Base-by-base conservation (phyloP, 1,139 yeast genomes). In the Nakaseomyces nivariensis region DNA sequence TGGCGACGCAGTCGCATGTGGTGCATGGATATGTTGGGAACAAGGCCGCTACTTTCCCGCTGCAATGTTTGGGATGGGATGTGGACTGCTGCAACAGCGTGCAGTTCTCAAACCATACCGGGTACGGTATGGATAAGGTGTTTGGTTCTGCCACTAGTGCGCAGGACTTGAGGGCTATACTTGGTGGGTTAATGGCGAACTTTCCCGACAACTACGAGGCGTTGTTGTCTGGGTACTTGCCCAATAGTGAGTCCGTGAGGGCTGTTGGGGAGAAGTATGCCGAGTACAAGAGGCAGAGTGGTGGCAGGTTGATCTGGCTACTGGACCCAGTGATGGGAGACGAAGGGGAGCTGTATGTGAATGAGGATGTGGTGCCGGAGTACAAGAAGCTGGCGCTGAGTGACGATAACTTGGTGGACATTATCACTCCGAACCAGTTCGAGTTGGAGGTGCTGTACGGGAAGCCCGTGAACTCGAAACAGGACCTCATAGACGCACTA, bases 281-380 rank as follows among this genome's bases (percentile, higher is more conserved):
- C 5, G 55, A 57, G 40, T 48, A 58, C 34, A 67, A 68, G 51
- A 33, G 27, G 11, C 36, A 48, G 27, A 57, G 62, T 37, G 61
- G 63, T 1, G 34, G 62, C 37, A 62, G 63, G 1, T 31, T 60
- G 11, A 37, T 67, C 7, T 77, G 81, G 70, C 67, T 83, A 29
- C 67, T 83, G 56, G 92, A 84, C 62, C 89, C 92, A 1, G 85
- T 84, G 1, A 76, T 84, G 78, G 92, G 92, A 1, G 90, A 84
- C 62, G 81, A 82, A 58, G 87, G 85, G 11, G 73, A 76, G 54
- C 58, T 82, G 25, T 84, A 84, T 56, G 89, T 84, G 5, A 77
- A 74, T 53, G 69, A 74, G 49, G 70, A 75, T 37, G 81, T 85
- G 37, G 72, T 82, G 0, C 73, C 76, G 0, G 72, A 74, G 29